Evolutionary conservation across 805 yeast genomes (phyloP), one percentile per base, ranked within the genome.

Genomic region (Metschnikowia cerradonensis): DNA sequence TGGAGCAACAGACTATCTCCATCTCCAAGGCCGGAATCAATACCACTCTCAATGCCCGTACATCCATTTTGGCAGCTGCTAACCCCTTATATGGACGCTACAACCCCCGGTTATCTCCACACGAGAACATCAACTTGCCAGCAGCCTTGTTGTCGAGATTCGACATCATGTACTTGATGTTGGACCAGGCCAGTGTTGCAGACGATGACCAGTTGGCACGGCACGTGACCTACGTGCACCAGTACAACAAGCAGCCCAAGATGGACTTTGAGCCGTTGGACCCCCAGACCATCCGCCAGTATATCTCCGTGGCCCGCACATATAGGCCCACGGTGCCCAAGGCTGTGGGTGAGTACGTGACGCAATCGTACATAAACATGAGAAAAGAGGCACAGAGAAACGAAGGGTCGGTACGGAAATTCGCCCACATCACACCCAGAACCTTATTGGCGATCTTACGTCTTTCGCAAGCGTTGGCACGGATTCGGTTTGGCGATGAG

Each of bases 1-100:
- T 94, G 99, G 99, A 94, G 72, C 99, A 94, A 68, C 99, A 94
- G 70, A 94, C 99, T 2, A 94, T 94, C 52, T 88, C 96, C 20
- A 94, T 94, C 52, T 88, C 97, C 40, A 94, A 94, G 70, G 99
- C 99, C 3, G 99, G 99, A 59, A 94, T 94, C 60, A 88, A 94
- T 55, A 94, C 99, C 8, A 89, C 97, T 2, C 76, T 94, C 60
- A 94, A 94, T 66, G 99, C 99, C 6, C 81, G 99, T 67, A 82
- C 98, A 0, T 91, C 97, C 4, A 88, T 94, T 53, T 72, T 94
- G 56, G 99, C 99, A 0, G 99, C 99, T 31, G 99, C 99, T n/a
- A 94, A 94, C 73, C 99, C 99, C 17, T 74, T 91, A 35, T 91
- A 88, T 66, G 98, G 99, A 51, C 81, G 98, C 56, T 94, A 94